Percentiles rank a stretch among this genome's conserved stretches.
These are phyloP conservation scores for Quercus glauca DNA, from an alignment of 306 rosid species.

Conservation along the genomic window DNA sequence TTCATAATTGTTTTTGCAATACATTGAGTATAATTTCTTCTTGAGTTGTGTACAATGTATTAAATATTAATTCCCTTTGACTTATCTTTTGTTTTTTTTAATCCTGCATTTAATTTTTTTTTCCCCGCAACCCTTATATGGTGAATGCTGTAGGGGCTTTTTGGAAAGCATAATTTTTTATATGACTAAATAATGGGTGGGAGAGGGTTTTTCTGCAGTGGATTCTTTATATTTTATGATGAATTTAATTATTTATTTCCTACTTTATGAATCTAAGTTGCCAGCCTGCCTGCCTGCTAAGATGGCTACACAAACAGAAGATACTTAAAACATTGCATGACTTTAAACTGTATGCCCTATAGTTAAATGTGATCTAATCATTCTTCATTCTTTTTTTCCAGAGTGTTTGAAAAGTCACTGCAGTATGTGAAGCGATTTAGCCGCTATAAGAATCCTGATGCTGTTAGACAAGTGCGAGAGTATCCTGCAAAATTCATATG, in stretches of 20 bases:
- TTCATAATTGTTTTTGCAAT: not conserved
- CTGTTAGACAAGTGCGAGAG: slow-evolving; percentile 99
- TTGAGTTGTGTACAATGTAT: not conserved
- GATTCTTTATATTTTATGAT: not conserved
- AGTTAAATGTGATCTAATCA: not conserved
- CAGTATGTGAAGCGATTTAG: slow-evolving; percentile 98
- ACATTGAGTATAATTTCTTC: not conserved
- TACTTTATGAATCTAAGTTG: not conserved
- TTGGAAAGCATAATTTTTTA: not conserved
- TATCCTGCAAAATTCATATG: slow-evolving; percentile 52
- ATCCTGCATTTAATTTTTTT: not conserved
- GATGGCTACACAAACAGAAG: not conserved
- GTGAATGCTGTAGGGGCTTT: not conserved
- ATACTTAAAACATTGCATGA: not conserved
- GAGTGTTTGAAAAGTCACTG: slow-evolving; percentile 94
- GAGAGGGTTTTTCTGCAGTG: not conserved
- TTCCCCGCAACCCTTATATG: not conserved
- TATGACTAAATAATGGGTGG: not conserved
- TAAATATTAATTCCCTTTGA: not conserved
- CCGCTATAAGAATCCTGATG: slow-evolving; percentile 95
- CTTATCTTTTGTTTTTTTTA: not conserved
- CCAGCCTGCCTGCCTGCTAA: not conserved
- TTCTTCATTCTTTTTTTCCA: slow-evolving; percentile 10
- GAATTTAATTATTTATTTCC: not conserved
- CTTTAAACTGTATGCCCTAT: not conserved